These are phyloP conservation scores for Claviceps arundinis DNA, from an alignment of 2,329 filamentous ascomycete species.

Conservation along the genomic window DNA sequence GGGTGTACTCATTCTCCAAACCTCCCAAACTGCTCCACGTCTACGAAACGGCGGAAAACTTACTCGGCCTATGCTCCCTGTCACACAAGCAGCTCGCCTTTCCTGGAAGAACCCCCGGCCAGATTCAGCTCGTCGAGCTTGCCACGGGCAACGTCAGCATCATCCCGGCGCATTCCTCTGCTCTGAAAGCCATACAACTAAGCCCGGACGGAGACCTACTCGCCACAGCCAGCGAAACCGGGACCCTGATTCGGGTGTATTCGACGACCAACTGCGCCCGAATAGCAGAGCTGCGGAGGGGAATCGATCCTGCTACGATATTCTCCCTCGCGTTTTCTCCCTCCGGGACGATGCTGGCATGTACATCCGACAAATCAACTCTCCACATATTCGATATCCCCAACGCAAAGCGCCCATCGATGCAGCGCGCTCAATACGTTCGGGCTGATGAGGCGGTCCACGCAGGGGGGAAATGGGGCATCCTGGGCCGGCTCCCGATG, in stretches of 20 bases:
- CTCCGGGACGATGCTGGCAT: slow-evolving; percentile 65
- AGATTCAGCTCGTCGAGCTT: slow-evolving; percentile 78
- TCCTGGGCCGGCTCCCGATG: slow-evolving; percentile 69
- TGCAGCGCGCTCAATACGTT: slow-evolving; percentile 19
- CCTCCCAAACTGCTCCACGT: slow-evolving; percentile 56
- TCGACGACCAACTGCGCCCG: slow-evolving; percentile 67
- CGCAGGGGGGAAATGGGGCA: slow-evolving; percentile 65
- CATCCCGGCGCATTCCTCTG: slow-evolving; percentile 75
- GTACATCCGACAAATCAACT: slow-evolving; percentile 93
- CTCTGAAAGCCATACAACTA: slow-evolving; percentile 65
- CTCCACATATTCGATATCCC: slow-evolving; percentile 87
- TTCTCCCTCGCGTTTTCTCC: slow-evolving; percentile 84
- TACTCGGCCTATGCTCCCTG: slow-evolving; percentile 66
- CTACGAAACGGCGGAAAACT: slow-evolving; percentile 80
- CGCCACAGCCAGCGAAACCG: slow-evolving; percentile 82
- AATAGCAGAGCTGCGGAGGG: slow-evolving; percentile 72
- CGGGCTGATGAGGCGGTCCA: slow-evolving; percentile 9
- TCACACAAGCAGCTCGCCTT: slow-evolving; percentile 64
- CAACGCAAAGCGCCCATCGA: slow-evolving; percentile 30
- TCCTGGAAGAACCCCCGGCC: slow-evolving; percentile 74
- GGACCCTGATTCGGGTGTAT: slow-evolving; percentile 80
- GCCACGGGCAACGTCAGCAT: slow-evolving; percentile 76
- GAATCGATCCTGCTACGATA: slow-evolving; percentile 76
- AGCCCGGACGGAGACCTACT: slow-evolving; percentile 69
- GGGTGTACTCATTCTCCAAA: slow-evolving; percentile 67